A percentile compares a stretch with the other conserved stretches of the same genome.
Evolutionary conservation across 1,284 basidiomycete genomes (phyloP).

Genomic region (Cutaneotrichosporon dermatis): DNA sequence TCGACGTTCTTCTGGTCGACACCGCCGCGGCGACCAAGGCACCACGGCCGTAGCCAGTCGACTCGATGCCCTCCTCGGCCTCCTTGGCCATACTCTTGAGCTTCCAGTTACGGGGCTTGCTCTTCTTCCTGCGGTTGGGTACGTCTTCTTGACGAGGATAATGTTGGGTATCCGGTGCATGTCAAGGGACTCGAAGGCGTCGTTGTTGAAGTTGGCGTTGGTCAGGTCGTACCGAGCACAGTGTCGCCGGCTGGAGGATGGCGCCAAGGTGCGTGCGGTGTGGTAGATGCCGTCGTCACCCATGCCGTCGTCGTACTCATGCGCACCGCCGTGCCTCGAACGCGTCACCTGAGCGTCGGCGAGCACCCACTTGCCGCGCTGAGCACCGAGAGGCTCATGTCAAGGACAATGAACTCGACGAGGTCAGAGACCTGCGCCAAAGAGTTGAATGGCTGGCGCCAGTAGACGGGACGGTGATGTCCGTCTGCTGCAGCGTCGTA

Average conservation of each 20-base stretch:
- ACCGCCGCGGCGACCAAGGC: conserved; percentile 86
- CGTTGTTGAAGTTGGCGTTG: conserved; percentile 88
- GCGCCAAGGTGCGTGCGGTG: conserved; percentile 94
- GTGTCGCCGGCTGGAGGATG: conserved; percentile 92
- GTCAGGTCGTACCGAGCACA: conserved; percentile 86
- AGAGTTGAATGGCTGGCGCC: conserved; percentile 81
- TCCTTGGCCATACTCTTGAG: conserved; percentile 93
- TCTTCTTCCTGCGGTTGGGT: conserved; percentile 90
- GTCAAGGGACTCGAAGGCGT: conserved; percentile 72
- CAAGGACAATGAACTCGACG: conserved; percentile 90
- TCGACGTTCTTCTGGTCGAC: conserved; percentile 91
- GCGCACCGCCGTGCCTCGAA: conserved; percentile 57
- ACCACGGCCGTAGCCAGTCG: conserved; percentile 61
- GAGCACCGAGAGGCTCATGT: conserved; percentile 78
- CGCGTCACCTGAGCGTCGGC: conserved; percentile 94
- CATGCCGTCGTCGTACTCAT: conserved; percentile 48
- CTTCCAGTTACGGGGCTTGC: conserved; percentile 77
- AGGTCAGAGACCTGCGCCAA: conserved; percentile 79
- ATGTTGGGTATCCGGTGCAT: conserved; percentile 79
- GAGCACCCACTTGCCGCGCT: conserved; percentile 70
- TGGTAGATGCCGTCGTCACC: conserved; percentile 77
- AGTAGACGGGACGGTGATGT: conserved; percentile 77
- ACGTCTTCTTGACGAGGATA: conserved; percentile 90
- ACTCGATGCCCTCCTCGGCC: conserved; percentile 69
- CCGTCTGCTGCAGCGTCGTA: conserved; percentile 74